Conservation (phyloP, 495 filamentous ascomycete genomes). For the Hypoxylon rickii region DNA sequence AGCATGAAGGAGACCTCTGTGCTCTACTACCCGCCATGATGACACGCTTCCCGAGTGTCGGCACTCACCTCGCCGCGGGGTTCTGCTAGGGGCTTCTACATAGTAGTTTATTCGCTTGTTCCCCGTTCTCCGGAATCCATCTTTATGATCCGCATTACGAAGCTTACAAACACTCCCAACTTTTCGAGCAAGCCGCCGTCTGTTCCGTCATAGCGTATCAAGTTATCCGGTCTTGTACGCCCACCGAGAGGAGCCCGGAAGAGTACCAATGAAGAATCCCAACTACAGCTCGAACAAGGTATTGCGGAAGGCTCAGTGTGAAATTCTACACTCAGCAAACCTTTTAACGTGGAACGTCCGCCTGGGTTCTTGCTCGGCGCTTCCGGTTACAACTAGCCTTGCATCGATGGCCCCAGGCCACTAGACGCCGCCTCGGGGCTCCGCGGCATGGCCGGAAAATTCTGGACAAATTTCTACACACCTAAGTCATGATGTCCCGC, state of each 20-base stretch:
- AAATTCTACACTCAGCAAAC: no score
- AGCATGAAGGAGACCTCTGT: not conserved
- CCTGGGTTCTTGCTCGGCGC: not conserved
- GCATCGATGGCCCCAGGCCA: no score
- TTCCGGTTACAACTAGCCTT: not conserved
- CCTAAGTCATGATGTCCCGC: no score
- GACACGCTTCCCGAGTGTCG: no score
- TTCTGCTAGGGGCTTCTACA: not conserved
- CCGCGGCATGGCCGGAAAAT: not conserved
- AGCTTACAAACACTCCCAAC: not conserved
- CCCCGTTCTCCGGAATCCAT: not conserved
- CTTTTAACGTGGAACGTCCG: no score
- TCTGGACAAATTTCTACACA: no score
- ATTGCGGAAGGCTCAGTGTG: no score
- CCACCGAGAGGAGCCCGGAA: no score
- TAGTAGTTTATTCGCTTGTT: not conserved
- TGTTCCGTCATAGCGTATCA: not conserved
- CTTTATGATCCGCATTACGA: not conserved
- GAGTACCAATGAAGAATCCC: no score
- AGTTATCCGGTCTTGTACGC: constrained; percentile 6
- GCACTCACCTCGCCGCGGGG: not conserved
- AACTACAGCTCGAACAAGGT: no score
- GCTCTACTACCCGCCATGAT: constrained; percentile 5
- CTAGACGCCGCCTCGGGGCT: not conserved
- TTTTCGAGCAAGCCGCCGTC: not conserved